A percentile compares a stretch with the other conserved stretches of the same genome.
These are phyloP conservation scores for Zoysia matrella DNA, from an alignment of 202 grass and related monocot genomes.

Conservation along the genomic window DNA sequence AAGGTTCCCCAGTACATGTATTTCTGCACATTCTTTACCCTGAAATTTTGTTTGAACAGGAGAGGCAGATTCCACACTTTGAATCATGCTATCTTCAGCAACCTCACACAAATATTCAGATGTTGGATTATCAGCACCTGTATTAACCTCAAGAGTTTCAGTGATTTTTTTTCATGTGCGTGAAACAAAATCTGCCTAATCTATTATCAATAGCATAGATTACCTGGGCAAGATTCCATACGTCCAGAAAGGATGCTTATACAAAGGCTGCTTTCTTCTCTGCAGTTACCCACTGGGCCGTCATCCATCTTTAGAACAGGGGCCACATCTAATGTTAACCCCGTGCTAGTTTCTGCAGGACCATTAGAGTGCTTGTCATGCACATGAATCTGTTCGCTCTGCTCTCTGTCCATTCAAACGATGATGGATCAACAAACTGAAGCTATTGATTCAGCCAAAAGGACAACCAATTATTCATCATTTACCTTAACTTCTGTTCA, in stretches of 20 bases:
- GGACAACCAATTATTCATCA: neutral
- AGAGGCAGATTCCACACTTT: constrained; percentile 42
- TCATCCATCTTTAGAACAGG: constrained; percentile 37
- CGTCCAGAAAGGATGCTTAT: constrained; percentile 38
- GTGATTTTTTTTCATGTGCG: constrained; percentile 25
- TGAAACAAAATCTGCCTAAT: constrained; percentile 17
- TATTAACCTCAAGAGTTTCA: constrained; percentile 38
- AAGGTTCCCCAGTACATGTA: constrained; percentile 17
- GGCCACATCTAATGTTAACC: constrained; percentile 36
- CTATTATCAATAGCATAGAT: constrained; percentile 14
- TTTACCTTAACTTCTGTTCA: constrained; percentile 58
- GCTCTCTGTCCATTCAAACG: constrained; percentile 43
- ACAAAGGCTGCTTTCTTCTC: too few species aligned
- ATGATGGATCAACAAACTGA: constrained; percentile 33
- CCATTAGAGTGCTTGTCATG: constrained; percentile 34
- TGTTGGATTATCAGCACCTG: constrained; percentile 42
- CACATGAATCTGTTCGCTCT: constrained; percentile 39
- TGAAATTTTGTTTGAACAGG: neutral
- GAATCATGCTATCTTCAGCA: constrained; percentile 34
- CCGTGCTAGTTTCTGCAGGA: constrained; percentile 42
- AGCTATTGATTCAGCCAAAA: constrained; percentile 16
- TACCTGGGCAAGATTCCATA: constrained; percentile 58
- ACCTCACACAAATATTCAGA: constrained; percentile 43
- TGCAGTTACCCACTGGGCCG: neutral
- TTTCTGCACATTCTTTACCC: constrained; percentile 18